Percentiles rank a stretch among this genome's conserved stretches.
Conservation (phyloP, 768 basidiomycete species). For the Erythrobasidium yunnanense region DNA sequence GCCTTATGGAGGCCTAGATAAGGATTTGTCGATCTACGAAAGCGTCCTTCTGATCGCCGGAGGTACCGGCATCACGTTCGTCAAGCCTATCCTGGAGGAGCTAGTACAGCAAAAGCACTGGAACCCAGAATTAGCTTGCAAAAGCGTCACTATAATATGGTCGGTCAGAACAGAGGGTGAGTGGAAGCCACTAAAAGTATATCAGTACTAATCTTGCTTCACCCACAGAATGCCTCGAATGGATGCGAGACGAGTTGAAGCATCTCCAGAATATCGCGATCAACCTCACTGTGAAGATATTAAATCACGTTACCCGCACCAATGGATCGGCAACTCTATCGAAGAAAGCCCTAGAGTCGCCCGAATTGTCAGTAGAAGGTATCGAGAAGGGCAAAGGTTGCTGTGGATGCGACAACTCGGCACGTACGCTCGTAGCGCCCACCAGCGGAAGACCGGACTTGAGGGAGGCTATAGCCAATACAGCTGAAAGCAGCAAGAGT, state of each 20-base stretch:
- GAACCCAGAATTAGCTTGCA: neutral
- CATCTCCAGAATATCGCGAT: neutral
- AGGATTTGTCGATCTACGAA: constrained; percentile 29
- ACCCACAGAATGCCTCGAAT: constrained; percentile 3
- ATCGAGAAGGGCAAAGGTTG: too few species aligned
- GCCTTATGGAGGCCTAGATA: constrained; percentile 33
- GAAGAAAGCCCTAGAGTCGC: too few species aligned
- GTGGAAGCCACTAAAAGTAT: neutral
- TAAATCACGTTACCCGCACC: too few species aligned
- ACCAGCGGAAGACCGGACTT: too few species aligned
- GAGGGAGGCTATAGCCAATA: too few species aligned
- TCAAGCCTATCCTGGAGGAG: constrained; percentile 9
- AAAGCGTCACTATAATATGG: neutral
- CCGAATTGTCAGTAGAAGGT: too few species aligned
- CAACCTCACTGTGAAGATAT: neutral
- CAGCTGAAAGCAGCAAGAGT: too few species aligned
- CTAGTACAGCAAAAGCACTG: constrained; percentile 1
- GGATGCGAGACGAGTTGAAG: neutral
- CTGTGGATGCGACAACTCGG: too few species aligned
- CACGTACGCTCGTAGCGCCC: too few species aligned
- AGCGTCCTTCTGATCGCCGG: constrained; percentile 33
- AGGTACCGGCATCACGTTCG: constrained; percentile 32
- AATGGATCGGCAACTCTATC: too few species aligned
- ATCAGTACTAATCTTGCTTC: neutral
- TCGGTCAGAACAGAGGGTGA: constrained; percentile 16